Conservation (phyloP, 352 stramenopile species). For the Elongisporangium prolatum region DNA sequence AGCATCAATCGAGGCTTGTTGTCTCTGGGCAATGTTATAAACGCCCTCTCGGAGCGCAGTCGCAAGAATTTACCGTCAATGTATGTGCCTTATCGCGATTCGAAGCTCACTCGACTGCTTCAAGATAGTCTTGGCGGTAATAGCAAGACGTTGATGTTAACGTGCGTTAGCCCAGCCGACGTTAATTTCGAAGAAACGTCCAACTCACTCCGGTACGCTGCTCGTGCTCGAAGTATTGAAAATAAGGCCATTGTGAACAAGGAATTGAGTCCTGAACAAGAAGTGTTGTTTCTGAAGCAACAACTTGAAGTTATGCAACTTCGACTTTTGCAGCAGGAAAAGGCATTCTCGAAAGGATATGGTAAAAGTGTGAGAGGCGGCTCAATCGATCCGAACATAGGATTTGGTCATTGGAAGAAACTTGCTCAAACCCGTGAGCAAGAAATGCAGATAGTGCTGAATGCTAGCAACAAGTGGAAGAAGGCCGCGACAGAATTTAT, state of each 20-base stretch:
- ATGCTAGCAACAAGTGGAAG: slow-evolving; percentile 66
- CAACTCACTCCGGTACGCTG: slow-evolving; percentile 94
- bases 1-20: slow-evolving; percentile 95
- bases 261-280: slow-evolving; percentile 88
- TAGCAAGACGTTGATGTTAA: slow-evolving; percentile 91
- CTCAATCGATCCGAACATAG: neutral
- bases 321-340: slow-evolving; percentile 45
- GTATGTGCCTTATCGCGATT: slow-evolving; percentile 88
- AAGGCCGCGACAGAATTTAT: slow-evolving; percentile 40
- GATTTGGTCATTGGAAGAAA: slow-evolving; percentile 21
- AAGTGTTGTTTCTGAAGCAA: slow-evolving; percentile 55
- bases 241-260: slow-evolving; percentile 97
- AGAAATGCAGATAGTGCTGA: slow-evolving; percentile 41
- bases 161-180: slow-evolving; percentile 73
- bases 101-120: slow-evolving; percentile 88
- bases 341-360: neutral
- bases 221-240: slow-evolving; percentile 97
- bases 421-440: slow-evolving; percentile 26
- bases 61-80: slow-evolving; percentile 26
- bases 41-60: slow-evolving; percentile 82
- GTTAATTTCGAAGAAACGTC: slow-evolving; percentile 93
- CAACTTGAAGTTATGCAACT: slow-evolving; percentile 63
- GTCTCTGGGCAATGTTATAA: slow-evolving; percentile 95
- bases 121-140: slow-evolving; percentile 88
- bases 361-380: neutral